These are phyloP conservation scores for Mortierella sp. DNA, from an alignment of 371 early-diverging fungal species.

Conservation along the genomic window DNA sequence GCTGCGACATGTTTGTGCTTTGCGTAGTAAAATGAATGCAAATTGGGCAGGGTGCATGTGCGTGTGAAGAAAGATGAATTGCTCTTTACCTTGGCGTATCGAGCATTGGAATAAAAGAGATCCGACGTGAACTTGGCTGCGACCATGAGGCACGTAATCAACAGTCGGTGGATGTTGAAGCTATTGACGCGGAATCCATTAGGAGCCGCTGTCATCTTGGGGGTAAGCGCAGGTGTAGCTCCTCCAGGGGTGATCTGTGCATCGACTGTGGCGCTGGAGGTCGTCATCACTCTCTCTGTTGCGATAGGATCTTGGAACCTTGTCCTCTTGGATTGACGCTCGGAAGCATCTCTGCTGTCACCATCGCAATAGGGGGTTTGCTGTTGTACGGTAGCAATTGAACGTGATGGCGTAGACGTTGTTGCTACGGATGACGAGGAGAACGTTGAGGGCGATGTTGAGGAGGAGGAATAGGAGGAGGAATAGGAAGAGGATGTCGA, in stretches of 20 bases:
- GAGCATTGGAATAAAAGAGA: conserved; percentile 85
- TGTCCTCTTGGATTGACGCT: background rate
- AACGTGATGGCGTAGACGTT: background rate
- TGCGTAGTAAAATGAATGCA: conserved; percentile 1
- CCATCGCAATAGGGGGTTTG: background rate
- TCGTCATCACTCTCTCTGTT: background rate
- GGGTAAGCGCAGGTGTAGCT: conserved; percentile 34
- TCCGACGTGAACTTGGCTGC: conserved; percentile 89
- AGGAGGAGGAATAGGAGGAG: background rate
- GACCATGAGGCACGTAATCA: conserved; percentile 81
- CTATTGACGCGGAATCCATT: conserved; percentile 31
- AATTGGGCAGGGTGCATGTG: conserved; percentile 1
- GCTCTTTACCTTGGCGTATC: conserved; percentile 80
- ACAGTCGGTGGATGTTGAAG: conserved; percentile 77
- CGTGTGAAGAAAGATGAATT: background rate
- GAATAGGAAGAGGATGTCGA: background rate
- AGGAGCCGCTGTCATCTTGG: conserved; percentile 15
- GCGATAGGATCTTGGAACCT: conserved; percentile 1
- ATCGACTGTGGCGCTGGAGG: conserved; percentile 2
- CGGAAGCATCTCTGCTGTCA: background rate
- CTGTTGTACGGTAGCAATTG: background rate
- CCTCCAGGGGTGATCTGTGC: conserved; percentile 21
- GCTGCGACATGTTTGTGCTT: conserved; percentile 1
- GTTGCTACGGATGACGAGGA: background rate
- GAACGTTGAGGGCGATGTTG: background rate